These are phyloP conservation scores for Staphylotrichum longicolle DNA, from an alignment of 495 filamentous ascomycete species.

Conservation along the genomic window DNA sequence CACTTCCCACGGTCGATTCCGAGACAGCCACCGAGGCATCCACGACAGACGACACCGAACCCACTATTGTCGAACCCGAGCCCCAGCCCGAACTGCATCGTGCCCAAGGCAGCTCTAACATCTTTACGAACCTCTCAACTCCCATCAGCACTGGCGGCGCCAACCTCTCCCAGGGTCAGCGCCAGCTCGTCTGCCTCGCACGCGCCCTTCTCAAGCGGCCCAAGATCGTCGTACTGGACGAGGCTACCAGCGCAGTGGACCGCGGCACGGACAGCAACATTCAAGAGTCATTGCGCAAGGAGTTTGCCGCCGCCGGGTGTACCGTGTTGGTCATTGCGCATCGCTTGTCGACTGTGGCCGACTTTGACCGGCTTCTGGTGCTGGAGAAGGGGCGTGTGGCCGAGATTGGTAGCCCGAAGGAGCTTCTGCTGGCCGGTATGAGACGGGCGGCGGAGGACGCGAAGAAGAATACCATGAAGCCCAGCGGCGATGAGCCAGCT, in stretches of 20 bases:
- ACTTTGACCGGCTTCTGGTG: conserved; percentile 68
- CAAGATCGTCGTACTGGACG: conserved; percentile 79
- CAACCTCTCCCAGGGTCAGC: conserved; percentile 57
- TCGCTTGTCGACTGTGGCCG: conserved; percentile 66
- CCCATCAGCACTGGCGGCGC: conserved; percentile 39
- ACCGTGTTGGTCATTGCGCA: conserved; percentile 80
- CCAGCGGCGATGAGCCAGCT: background rate
- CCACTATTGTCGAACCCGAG: conserved; percentile 3
- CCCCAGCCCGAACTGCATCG: background rate
- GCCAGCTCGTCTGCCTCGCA: conserved; percentile 69
- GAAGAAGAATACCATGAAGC: too few relatives aligned
- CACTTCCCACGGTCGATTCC: background rate
- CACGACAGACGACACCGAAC: conserved; percentile 9
- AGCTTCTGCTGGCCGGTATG: conserved; percentile 27
- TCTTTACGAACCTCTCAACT: conserved; percentile 31
- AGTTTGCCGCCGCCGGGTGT: conserved; percentile 62
- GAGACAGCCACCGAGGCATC: conserved; percentile 14
- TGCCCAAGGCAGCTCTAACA: conserved; percentile 1
- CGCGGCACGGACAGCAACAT: conserved; percentile 65
- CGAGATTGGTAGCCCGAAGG: conserved; percentile 44
- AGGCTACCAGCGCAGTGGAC: conserved; percentile 82
- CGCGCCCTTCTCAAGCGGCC: conserved; percentile 69
- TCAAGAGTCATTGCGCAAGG: conserved; percentile 68
- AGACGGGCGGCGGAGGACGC: conserved; percentile 5
- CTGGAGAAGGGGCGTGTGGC: conserved; percentile 59